Evolutionary conservation across 768 basidiomycete species (phyloP), one percentile per base, ranked within the genome.

Genomic region (Lactarius akahatsu): DNA sequence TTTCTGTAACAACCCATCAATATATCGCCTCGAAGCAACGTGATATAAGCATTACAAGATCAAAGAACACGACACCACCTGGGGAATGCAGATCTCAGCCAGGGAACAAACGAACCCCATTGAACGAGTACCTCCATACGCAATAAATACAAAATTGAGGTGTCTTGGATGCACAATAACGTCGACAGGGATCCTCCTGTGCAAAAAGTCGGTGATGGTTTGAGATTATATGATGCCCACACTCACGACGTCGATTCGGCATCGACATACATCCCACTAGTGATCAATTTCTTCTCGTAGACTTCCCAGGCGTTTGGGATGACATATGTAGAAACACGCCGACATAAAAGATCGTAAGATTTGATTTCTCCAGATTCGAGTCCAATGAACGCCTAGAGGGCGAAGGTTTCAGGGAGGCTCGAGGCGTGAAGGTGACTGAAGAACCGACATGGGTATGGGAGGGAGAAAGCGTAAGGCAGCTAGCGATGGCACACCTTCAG

Each of bases 281-380:
- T 74, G 56, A 74, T 71, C 72, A 79, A 75, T 77, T 83, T 83
- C 65, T 88, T 83, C 74, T 91, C 86, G 70, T 91, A 87, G 36
- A 85, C 70, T 26, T 79, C 80, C 94, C 93, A 96, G 71, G 89
- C 78, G 72, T 94, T 93, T 3, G 88, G 87, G 40, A 91, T 83
- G 20, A 78, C 80, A 71, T 89, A 92, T 13, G 82, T 80, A 0
- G 91, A 91, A 66, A 88, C 81, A 23, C 83, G 79, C 18, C 85
- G 78, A 65, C 90, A 88, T 15, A 84, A 78, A n/a, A 94, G 71
- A 73, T 95, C 93, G 73, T 88, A 94, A 3, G 89, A 87, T 69
- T 84, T 83, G 67, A 93, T 81, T 58, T 88, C 86, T 36, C 86
- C 86, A 61, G 81, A 80, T 63, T 82, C 77, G 20, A 84, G 73